Evolutionary conservation across 2,329 filamentous ascomycete genomes (phyloP), one percentile per base, ranked within the genome.

Genomic region (Colletotrichum scovillei): DNA sequence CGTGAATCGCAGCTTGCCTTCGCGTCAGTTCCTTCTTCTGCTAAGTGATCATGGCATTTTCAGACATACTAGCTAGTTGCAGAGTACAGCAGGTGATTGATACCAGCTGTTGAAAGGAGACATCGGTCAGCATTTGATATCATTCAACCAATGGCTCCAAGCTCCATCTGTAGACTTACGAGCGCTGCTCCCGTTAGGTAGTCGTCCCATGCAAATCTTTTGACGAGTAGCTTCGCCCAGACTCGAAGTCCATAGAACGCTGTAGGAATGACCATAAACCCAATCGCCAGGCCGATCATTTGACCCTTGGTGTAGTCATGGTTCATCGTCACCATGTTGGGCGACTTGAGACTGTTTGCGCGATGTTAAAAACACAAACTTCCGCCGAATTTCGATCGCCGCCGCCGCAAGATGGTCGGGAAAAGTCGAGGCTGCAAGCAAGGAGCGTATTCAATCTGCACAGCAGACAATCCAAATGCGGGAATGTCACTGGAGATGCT

Each of bases 171-270:
- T 3, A 11, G 28, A 64, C 73, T 63, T 19, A 75, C 67, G 7
- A 75, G 62, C 24, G 70, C 73, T 3, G 63, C 71, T 16, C 73
- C 73, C 0, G 66, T 56, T 1, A 75, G 66, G 53, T 75, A 75
- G 26, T 75, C 73, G 14, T 75, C 73, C 70, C 63, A 63, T 0
- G 73, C 72, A 24, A 75, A 64, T 2, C 73, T 67, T 19, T 73
- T 67, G 70, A 73, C 72, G 5, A 75, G 59, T 14, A 75, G 24
- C 67, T 72, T 73, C 38, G 73, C 73, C 73, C 73, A 75, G 4
- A 75, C 53, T 9, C 73, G 70, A 19, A 75, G 35, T 0, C 38
- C 58, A 11, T 73, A 75, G 8, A 75, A 75, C 3, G 65, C 35
- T 9, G 57, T 69, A 7, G 73, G 67, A 49, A 73, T 65, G 26